These are phyloP conservation scores for Brassica napus DNA, from an alignment of 345 rosid species.

Conservation along the genomic window DNA sequence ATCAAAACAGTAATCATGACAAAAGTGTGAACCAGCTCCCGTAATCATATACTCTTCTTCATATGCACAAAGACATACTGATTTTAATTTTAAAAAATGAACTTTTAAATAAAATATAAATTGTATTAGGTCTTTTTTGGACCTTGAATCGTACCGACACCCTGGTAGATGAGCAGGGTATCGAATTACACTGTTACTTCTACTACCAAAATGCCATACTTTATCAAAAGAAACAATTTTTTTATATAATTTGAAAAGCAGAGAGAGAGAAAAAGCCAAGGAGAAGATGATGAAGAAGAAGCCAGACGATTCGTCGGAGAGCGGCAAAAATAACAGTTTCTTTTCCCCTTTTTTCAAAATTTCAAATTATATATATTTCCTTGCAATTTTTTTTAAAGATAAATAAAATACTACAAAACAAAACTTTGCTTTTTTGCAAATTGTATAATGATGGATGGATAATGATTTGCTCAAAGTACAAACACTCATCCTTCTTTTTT, in stretches of 20 bases:
- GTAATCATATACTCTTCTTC: neutral
- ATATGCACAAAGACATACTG: neutral
- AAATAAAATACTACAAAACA: neutral
- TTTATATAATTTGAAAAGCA: neutral
- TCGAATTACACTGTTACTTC: neutral
- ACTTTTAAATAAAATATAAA: neutral
- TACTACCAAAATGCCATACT: constrained; percentile 7
- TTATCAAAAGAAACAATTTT: constrained; percentile 18
- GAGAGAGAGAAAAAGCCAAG: constrained; percentile 1
- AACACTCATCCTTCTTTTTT: no score
- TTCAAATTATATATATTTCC: constrained; percentile 17
- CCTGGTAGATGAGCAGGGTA: constrained; percentile 26
- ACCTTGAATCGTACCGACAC: constrained; percentile 35
- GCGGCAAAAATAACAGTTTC: constrained; percentile 28
- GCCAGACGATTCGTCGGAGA: constrained; percentile 5
- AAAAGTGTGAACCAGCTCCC: constrained; percentile 11
- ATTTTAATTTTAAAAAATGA: neutral
- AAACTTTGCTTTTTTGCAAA: neutral
- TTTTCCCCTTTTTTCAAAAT: neutral
- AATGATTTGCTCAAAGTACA: neutral
- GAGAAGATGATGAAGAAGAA: constrained; percentile 8
- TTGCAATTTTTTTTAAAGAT: neutral
- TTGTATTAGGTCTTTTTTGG: neutral
- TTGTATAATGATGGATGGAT: neutral
- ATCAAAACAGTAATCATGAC: constrained; percentile 27